Conservation (phyloP, 2,329 filamentous ascomycete genomes). For the Colletotrichum truncatum region DNA sequence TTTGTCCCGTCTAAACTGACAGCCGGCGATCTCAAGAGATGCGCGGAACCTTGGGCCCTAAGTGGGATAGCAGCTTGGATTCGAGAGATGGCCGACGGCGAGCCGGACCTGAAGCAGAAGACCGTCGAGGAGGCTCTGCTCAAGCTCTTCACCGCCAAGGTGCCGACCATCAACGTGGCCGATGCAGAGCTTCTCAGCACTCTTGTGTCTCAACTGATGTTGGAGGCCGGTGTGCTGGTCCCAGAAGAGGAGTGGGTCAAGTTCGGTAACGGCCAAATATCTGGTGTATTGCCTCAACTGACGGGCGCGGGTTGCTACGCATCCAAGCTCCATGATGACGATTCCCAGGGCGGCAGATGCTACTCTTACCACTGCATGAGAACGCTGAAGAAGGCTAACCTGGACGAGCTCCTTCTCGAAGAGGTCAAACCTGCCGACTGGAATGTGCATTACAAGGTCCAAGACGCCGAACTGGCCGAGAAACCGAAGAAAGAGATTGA, state of each 20-base stretch:
- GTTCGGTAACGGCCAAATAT: constrained; percentile 81
- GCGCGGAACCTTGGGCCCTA: constrained; percentile 90
- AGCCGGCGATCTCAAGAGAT: constrained; percentile 82
- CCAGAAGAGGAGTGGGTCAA: constrained; percentile 98
- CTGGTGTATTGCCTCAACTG: constrained; percentile 92
- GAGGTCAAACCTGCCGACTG: constrained; percentile 82
- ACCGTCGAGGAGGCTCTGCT: constrained; percentile 89
- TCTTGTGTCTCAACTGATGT: constrained; percentile 82
- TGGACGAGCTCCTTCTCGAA: constrained; percentile 77
- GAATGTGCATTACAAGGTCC: constrained; percentile 88
- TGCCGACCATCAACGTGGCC: constrained; percentile 97
- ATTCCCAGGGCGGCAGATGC: constrained; percentile 75
- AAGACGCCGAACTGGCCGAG: constrained; percentile 76
- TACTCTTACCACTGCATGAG: constrained; percentile 95
- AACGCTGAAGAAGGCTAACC: constrained; percentile 92
- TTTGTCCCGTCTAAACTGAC: constrained; percentile 89
- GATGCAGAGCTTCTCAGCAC: constrained; percentile 90
- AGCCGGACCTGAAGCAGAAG: constrained; percentile 85
- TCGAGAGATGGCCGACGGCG: constrained; percentile 88
- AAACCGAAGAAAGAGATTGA: constrained; percentile 88
- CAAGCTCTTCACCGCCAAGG: constrained; percentile 90
- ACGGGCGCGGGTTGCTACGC: constrained; percentile 94
- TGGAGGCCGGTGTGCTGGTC: constrained; percentile 78
- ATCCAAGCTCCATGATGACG: constrained; percentile 78
- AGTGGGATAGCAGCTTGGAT: constrained; percentile 90